Percentiles rank a stretch among this genome's conserved stretches.
phyloP scores from a whole-genome alignment of 768 basidiomycete genomes.

The Boletus rubropictus region DNA sequence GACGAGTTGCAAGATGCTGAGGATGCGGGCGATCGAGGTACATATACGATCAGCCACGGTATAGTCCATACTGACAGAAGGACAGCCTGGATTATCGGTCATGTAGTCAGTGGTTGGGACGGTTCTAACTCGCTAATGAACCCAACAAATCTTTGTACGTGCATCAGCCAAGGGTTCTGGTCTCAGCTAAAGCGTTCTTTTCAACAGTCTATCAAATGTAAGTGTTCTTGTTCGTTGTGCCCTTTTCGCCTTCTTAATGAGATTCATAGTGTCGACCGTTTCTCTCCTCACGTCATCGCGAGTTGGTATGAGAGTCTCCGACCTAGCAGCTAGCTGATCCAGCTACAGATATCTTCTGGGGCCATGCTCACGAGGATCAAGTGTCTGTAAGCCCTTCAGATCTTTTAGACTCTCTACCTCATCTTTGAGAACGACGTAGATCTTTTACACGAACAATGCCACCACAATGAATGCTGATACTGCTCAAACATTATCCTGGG shows the following conservation, averaged over 20 bases:
- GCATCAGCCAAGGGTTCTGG: not conserved
- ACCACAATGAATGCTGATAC: conserved; percentile 52
- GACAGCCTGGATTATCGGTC: conserved; percentile 49
- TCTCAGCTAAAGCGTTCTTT: not conserved
- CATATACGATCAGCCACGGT: conserved; percentile 6
- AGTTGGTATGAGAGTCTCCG: conserved; percentile 38
- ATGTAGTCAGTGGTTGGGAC: conserved; percentile 64
- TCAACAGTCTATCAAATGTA: conserved; percentile 46
- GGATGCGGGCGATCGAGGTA: conserved; percentile 67
- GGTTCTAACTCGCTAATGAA: conserved; percentile 57
- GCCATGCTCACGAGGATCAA: conserved; percentile 74
- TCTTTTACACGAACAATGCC: conserved; percentile 69
- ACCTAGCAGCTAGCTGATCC: conserved; percentile 7
- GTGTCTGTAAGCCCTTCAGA: conserved; percentile 41
- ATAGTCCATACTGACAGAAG: conserved; percentile 9
- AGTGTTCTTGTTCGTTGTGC: not conserved
- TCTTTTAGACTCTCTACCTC: not conserved
- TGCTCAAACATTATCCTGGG: conserved; percentile 53
- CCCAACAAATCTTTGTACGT: conserved; percentile 66
- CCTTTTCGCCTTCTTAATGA: not conserved
- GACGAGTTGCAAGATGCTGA: conserved; percentile 76
- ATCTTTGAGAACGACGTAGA: conserved; percentile 32
- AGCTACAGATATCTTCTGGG: conserved; percentile 62
- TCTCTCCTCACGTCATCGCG: conserved; percentile 71
- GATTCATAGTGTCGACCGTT: conserved; percentile 59